A percentile compares a stretch with the other conserved stretches of the same genome.
phyloP scores from a whole-genome alignment of 2,329 filamentous ascomycete genomes.

The Hypoxylon sp. region DNA sequence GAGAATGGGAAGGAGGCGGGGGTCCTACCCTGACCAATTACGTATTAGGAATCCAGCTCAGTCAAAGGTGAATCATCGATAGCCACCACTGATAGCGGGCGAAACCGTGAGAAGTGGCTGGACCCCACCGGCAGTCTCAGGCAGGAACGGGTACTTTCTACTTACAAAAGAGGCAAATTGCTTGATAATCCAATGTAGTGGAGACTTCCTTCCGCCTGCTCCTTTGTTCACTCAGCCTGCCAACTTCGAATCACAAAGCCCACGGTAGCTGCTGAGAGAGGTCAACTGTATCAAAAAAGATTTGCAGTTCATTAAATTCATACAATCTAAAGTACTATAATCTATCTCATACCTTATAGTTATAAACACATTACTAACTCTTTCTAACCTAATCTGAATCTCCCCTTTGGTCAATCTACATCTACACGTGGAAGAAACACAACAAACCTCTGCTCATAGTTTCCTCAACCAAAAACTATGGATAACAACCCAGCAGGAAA shows the following conservation, averaged over 20 bases:
- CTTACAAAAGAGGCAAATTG: conserved; percentile 38
- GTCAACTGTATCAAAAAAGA: too few species aligned
- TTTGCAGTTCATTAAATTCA: too few species aligned
- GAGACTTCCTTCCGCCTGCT: conserved; percentile 16
- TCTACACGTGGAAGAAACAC: too few species aligned
- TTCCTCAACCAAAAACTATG: background rate
- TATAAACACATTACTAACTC: too few species aligned
- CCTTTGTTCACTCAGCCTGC: conserved; percentile 29
- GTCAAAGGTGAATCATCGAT: conserved; percentile 51
- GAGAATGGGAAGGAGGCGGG: conserved; percentile 47
- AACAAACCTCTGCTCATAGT: background rate
- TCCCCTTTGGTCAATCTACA: too few species aligned
- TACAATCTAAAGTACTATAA: too few species aligned
- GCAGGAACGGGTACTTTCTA: conserved; percentile 28
- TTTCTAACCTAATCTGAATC: too few species aligned
- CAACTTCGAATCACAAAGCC: conserved; percentile 7
- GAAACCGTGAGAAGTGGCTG: conserved; percentile 53
- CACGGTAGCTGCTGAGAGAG: conserved; percentile 7
- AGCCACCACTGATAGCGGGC: conserved; percentile 47
- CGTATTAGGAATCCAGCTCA: conserved; percentile 15
- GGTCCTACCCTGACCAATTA: conserved; percentile 47
- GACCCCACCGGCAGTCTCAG: conserved; percentile 37
- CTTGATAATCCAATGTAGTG: conserved; percentile 37
- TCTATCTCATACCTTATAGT: too few species aligned
- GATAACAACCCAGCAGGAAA: background rate